Evolutionary conservation across 1,284 basidiomycete species (phyloP), one percentile per base, ranked within the genome.

Genomic region (Grifola frondosa): DNA sequence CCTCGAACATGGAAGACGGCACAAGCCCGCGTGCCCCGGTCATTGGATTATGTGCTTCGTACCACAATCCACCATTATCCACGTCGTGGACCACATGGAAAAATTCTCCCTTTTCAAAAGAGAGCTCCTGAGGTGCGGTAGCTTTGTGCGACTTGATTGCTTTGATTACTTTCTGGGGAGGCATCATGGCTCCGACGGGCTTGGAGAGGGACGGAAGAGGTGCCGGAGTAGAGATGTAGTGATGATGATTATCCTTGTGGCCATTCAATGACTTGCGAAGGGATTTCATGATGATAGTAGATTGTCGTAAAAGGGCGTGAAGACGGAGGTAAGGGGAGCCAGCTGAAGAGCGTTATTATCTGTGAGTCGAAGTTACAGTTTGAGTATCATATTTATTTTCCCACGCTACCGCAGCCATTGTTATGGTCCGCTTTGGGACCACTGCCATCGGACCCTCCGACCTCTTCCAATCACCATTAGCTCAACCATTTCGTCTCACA

Each of bases 101-200:
- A 69, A 98, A 98, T 71, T 99, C 97, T 50, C 97, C 97, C 67
- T 90, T 89, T 54, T 81, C 75, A 64, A 98, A 99, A 31, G 89
- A 83, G 42, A 99, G 81, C 61, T 98, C 88, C 60, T 91, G 86
- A 1, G 93, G 90, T 0, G 84, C 80, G 43, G 78, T 75, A 2
- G 91, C 82, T 31, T 77, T 70, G 69, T 94, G 85, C 16, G 77
- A 65, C 20, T 76, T 66, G 50, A 89, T 74, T 5, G 97, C 95
- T 46, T 91, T 86, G 59, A 99, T 97, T 61, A 98, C 95, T 65
- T 94, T 96, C 69, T 96, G 90, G 1, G 97, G 94, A 2, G 94
- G 94, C 5, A 84, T 68, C 46, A 90, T 80, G 34, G 85, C 77
- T 32, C 80, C 70, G 15, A 80, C 67, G 3, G 88, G 83, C 58